These are phyloP conservation scores for Camelina hispida DNA, from an alignment of 345 rosid species.

Conservation along the genomic window DNA sequence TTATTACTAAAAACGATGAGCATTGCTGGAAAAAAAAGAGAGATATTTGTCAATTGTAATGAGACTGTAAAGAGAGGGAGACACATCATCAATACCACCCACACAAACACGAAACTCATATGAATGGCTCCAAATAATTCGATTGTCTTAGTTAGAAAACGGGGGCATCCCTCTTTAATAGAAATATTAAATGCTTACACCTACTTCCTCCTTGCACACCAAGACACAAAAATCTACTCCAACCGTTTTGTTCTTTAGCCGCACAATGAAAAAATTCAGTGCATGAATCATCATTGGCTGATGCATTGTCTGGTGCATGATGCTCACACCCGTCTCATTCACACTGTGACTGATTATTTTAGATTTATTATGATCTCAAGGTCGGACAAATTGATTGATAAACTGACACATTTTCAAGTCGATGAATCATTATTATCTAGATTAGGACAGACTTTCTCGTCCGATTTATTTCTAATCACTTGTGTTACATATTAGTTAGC, in stretches of 20 bases:
- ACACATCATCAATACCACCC: constrained; percentile 39
- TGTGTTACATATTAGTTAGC: too few relatives aligned
- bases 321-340: constrained; percentile 9
- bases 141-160: constrained; percentile 21
- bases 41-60: constrained; percentile 33
- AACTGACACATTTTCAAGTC: too few relatives aligned
- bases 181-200: constrained; percentile 25
- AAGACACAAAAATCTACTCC: constrained; percentile 34
- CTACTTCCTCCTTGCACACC: constrained; percentile 39
- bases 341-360: not conserved
- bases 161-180: constrained; percentile 37
- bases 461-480: too few relatives aligned
- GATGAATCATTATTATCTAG: too few relatives aligned
- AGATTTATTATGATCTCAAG: too few relatives aligned
- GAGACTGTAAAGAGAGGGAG: constrained; percentile 18
- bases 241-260: constrained; percentile 8
- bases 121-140: constrained; percentile 45
- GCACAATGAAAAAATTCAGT: not conserved
- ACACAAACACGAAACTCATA: constrained; percentile 43
- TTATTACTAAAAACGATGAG: too few relatives aligned
- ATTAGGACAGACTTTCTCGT: too few relatives aligned
- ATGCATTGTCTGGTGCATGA: not conserved
- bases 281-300: constrained; percentile 22
- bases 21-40: not conserved
- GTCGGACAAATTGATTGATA: too few relatives aligned